Base-by-base conservation (phyloP, 495 filamentous ascomycete species). In the Chaetomidium leptoderma region DNA sequence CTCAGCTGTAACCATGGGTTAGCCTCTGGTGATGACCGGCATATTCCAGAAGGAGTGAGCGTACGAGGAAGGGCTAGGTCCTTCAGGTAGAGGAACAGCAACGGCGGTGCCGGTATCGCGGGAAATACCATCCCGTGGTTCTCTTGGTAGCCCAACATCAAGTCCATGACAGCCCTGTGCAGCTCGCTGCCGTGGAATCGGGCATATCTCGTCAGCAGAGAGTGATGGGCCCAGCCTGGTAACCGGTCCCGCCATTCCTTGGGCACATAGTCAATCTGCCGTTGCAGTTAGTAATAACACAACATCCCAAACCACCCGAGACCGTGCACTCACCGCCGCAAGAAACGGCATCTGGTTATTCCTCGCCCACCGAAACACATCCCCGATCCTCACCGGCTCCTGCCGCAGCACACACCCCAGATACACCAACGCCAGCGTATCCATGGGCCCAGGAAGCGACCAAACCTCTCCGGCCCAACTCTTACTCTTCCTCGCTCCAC, bases 61-160 rank as follows among this genome's bases (percentile, higher is more conserved):
- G 57, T 83, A 92, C 89, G 67, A 40, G 93, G 93, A 21, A 98
- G 74, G 9, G 86, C 83, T 24, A 97, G 76, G 44, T 87, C 79
- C 59, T 79, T 85, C 27, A 95, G 80, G 56, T 87, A 86, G 37
- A 85, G 79, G 55, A 86, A 83, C 9, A 91, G 67, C 17, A 95
- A 61, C 6, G 87, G 69, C 6, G 84, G 78, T 17, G 72, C 68
- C 54, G 95, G 95, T 36, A 96, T 62, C 0, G 82, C 72, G 1
- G 93, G 92, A 51, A 96, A 84, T 0, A 72, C 65, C 63, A 96
- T 76, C 17, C 80, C 82, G 65, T 88, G 92, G 27, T 87, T 81
- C 43, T 74, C 72, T 45, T 82, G 73, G 65, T 87, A 89, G 13
- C 83, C 78, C n/a, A 82, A 60, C 11, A 81, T 73, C 46, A 91